Percentiles rank a stretch among this genome's conserved stretches.
These are phyloP conservation scores for Neodidymelliopsis sp. DNA, from an alignment of 2,329 filamentous ascomycete species.

Conservation along the genomic window DNA sequence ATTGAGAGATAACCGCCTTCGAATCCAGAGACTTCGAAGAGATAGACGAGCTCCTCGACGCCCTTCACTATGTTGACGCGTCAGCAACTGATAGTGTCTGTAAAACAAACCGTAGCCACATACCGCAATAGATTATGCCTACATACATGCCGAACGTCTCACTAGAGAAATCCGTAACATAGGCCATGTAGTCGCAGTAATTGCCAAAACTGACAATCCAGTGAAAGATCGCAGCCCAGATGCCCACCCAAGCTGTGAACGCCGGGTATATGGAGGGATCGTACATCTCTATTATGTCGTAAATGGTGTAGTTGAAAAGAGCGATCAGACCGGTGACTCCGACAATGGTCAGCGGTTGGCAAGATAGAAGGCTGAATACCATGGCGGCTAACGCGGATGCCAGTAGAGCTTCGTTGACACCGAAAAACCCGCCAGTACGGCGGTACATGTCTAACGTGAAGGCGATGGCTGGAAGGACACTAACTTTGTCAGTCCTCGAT, in stretches of 20 bases:
- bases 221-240: conserved; percentile 66
- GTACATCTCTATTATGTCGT: conserved; percentile 61
- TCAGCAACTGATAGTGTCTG: not conserved
- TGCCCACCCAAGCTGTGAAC: conserved; percentile 64
- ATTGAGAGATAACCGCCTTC: conserved; percentile 58
- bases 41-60: conserved; percentile 63
- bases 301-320: conserved; percentile 67
- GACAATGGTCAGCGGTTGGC: conserved; percentile 64
- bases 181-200: conserved; percentile 65
- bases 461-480: conserved; percentile 64
- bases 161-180: conserved; percentile 64
- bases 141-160: conserved; percentile 64
- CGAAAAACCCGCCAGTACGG: conserved; percentile 62
- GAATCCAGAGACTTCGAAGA: conserved; percentile 54
- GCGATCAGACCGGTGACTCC: conserved; percentile 61
- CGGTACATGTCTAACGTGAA: conserved; percentile 67
- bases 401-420: conserved; percentile 64
- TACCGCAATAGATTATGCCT: conserved; percentile 63
- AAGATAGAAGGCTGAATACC: conserved; percentile 61
- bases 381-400: conserved; percentile 63
- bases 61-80: conserved; percentile 56
- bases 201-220: conserved; percentile 63
- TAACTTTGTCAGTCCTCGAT: conserved; percentile 22
- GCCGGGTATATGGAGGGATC: conserved; percentile 60
- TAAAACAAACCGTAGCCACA: conserved; percentile 19